Base-by-base conservation (phyloP, 148 eudicot genomes). In the Silene conica region DNA sequence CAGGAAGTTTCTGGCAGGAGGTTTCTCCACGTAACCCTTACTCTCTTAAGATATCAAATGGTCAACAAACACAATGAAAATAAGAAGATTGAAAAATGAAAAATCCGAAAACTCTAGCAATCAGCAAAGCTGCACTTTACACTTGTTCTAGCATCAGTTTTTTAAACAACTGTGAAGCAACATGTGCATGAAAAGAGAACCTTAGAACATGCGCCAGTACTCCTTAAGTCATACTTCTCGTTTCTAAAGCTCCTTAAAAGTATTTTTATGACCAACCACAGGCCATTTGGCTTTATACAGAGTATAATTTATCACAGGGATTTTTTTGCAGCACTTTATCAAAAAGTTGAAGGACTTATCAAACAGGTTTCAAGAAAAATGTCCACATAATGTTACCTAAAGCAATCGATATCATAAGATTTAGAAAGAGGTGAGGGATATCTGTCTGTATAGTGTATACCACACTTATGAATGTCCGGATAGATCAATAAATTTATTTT, bases 41-140 rank as follows among this genome's bases (percentile, higher is more conserved):
- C n/a, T n/a, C n/a, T n/a, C n/a, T n/a, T 48, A 31, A 21, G 22
- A 19, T 15, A 13, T 69, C 25, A 22, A 4, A 25, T 43, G 43
- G 13, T 23, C 41, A 22, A 25, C 11, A 57, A 70, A 15, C 20
- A 23, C 14, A 25, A 50, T 45, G 16, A 54, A 25, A 67, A 15
- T 14, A 50, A 70, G 38, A 54, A 22, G 54, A 22, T 13, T 22
- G 57, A 46, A 1, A 10, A 22, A 46, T 48, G 41, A 19, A 67
- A 23, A 22, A 20, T 69, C 71, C 45, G 71, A 56, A 67, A 67
- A 46, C 21, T 19, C 71, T 43, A 67, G 16, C 19, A 38, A 69
- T 69, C 57, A 69, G 57, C 31, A 14, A 54, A 28, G 60, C 60
- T 54, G 54, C 73, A 60, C 26, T 41, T 70, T 70, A 23, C 22